These are phyloP conservation scores for Xylaria palmicola DNA, from an alignment of 495 filamentous ascomycete genomes.

Conservation along the genomic window DNA sequence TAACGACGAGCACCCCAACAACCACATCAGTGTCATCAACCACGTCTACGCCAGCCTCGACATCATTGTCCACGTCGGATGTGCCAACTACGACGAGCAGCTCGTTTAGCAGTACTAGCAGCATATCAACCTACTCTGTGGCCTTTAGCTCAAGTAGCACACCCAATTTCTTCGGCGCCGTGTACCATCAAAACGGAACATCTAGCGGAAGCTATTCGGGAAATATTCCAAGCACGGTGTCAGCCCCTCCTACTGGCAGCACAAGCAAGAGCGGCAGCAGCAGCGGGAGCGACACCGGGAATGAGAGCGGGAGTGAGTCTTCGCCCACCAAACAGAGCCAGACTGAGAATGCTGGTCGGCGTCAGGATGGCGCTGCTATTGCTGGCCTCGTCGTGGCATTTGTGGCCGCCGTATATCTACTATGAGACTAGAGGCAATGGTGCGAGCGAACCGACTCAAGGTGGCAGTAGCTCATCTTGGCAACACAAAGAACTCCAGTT, in stretches of 20 bases:
- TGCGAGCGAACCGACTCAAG: not conserved
- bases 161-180: slow-evolving; percentile 14
- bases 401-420: slow-evolving; percentile 44
- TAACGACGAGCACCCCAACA: slow-evolving; percentile 17
- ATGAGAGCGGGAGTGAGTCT: slow-evolving; percentile 10
- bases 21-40: slow-evolving; percentile 17
- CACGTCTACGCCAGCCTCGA: slow-evolving; percentile 20
- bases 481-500: not conserved
- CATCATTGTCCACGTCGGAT: slow-evolving; percentile 18
- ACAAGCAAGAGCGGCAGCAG: slow-evolving; percentile 1
- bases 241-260: slow-evolving; percentile 8
- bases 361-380: slow-evolving; percentile 42
- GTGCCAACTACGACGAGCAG: slow-evolving; percentile 18
- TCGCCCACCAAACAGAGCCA: slow-evolving; percentile 23
- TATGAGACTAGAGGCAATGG: slow-evolving; percentile 22
- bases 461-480: not conserved
- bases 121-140: slow-evolving; percentile 12
- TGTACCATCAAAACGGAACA: slow-evolving; percentile 30
- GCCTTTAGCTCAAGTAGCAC: slow-evolving; percentile 14
- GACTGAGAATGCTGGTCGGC: slow-evolving; percentile 38
- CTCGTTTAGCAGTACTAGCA: slow-evolving; percentile 17
- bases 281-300: not conserved
- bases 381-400: slow-evolving; percentile 49
- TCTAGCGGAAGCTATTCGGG: slow-evolving; percentile 7
- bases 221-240: slow-evolving; percentile 10